phyloP scores from a whole-genome alignment of 768 basidiomycete genomes.

The Boletus rex-veris region DNA sequence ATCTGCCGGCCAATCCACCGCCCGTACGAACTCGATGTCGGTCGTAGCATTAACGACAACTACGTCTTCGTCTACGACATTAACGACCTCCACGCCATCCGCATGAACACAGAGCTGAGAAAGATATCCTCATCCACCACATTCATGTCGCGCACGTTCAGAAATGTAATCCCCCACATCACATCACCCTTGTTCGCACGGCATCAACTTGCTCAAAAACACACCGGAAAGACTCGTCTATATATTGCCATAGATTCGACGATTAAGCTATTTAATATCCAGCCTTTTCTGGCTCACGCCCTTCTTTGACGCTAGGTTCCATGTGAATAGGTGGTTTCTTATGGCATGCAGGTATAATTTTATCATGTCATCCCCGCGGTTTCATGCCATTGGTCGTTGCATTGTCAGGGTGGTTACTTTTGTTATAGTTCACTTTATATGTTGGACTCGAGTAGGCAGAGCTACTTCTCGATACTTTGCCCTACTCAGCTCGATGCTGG shows the following conservation, averaged over 20 bases:
- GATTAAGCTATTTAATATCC: slow-evolving; percentile 25
- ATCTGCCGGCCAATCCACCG: slow-evolving; percentile 15
- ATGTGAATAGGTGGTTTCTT: slow-evolving; percentile 16
- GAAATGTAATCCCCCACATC: slow-evolving; percentile 6
- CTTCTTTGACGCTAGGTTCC: slow-evolving; percentile 8
- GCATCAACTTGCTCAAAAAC: slow-evolving; percentile 9
- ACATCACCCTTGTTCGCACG: slow-evolving; percentile 6
- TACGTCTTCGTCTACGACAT: slow-evolving; percentile 17
- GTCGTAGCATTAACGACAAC: slow-evolving; percentile 14
- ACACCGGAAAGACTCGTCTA: slow-evolving; percentile 19
- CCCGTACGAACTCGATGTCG: slow-evolving; percentile 21
- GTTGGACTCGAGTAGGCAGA: slow-evolving; percentile 10
- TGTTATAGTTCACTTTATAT: slow-evolving; percentile 26
- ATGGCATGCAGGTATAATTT: slow-evolving; percentile 8
- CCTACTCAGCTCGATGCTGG: background rate
- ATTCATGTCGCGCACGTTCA: slow-evolving; percentile 9
- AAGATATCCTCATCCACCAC: slow-evolving; percentile 2
- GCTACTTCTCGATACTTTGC: background rate
- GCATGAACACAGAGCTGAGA: slow-evolving; percentile 12
- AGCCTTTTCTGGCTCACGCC: slow-evolving; percentile 10
- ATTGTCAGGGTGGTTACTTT: slow-evolving; percentile 13
- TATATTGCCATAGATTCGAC: slow-evolving; percentile 21
- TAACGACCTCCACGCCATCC: slow-evolving; percentile 20
- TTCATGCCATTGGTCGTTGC: slow-evolving; percentile 10
- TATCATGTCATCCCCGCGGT: background rate